phyloP scores from a whole-genome alignment of 164 flowering plant genomes.

The Macadamia tetraphylla region DNA sequence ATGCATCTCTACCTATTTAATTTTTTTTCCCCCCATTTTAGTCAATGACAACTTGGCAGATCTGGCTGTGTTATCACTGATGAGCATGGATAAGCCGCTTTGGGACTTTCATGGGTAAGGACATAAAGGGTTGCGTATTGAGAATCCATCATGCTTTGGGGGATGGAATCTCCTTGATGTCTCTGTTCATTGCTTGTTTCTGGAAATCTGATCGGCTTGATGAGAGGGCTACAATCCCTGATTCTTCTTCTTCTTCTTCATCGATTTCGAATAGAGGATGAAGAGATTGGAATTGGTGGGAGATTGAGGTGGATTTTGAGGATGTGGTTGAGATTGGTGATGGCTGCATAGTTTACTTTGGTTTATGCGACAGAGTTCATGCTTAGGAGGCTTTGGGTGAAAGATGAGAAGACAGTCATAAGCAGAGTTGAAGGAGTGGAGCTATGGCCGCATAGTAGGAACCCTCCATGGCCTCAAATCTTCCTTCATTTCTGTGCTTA shows the following conservation, averaged over 20 bases:
- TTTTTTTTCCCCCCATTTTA: too few relatives aligned
- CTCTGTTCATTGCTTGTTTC: slow-evolving; percentile 44
- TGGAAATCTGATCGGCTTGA: slow-evolving; percentile 23
- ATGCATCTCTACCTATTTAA: too few relatives aligned
- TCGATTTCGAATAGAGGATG: neutral
- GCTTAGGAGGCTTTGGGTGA: slow-evolving; percentile 31
- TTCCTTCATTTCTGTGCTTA: too few relatives aligned
- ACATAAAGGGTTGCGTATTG: slow-evolving; percentile 32
- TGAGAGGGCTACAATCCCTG: slow-evolving; percentile 21
- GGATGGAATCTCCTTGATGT: slow-evolving; percentile 67
- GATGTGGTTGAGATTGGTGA: slow-evolving; percentile 21
- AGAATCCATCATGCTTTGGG: slow-evolving; percentile 70
- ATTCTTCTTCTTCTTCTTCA: neutral
- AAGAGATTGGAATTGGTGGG: neutral
- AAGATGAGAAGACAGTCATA: slow-evolving; percentile 36
- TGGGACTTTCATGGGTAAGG: slow-evolving; percentile 58
- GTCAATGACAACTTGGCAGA: slow-evolving; percentile 49
- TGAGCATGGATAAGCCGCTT: slow-evolving; percentile 45
- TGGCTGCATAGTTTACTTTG: slow-evolving; percentile 26
- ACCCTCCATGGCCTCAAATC: too few relatives aligned
- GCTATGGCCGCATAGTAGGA: slow-evolving; percentile 45
- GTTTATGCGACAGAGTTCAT: slow-evolving; percentile 30
- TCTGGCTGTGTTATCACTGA: slow-evolving; percentile 38
- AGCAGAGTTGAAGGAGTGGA: slow-evolving; percentile 67
- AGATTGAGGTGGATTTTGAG: too few relatives aligned